Conservation (phyloP, 306 rosid species). For the Cercis canadensis region DNA sequence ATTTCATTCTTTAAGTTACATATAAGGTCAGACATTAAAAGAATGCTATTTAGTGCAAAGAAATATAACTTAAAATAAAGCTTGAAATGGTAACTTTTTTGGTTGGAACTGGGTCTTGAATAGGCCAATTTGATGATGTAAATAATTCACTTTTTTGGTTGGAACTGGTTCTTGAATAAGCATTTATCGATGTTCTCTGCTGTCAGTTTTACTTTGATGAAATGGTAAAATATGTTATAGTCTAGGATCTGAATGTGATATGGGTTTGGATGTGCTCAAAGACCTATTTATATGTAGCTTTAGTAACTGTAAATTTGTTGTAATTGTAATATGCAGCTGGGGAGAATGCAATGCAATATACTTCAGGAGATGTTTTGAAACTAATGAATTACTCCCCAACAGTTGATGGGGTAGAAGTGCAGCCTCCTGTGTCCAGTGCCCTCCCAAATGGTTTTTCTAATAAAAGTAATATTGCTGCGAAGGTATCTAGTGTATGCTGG, state of each 20-base stretch:
- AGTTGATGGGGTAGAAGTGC: constrained; percentile 61
- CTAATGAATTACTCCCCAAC: constrained; percentile 64
- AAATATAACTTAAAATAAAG: too few relatives aligned
- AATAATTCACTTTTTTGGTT: too few relatives aligned
- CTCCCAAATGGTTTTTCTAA: constrained; percentile 51
- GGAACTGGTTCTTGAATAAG: too few relatives aligned
- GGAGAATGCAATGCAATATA: constrained; percentile 72
- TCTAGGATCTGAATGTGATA: constrained; percentile 28
- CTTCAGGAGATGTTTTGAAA: constrained; percentile 74
- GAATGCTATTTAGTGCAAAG: too few relatives aligned
- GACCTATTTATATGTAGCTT: constrained; percentile 12
- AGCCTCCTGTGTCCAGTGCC: constrained; percentile 49
- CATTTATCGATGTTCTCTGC: too few relatives aligned
- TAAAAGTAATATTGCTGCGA: constrained; percentile 48
- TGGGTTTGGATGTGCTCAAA: constrained; percentile 27
- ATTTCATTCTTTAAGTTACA: too few relatives aligned
- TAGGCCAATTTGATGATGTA: too few relatives aligned
- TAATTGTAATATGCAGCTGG: constrained; percentile 56
- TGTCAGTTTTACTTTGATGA: constrained; percentile 28
- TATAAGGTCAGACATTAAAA: too few relatives aligned
- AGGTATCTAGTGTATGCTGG: constrained; percentile 47
- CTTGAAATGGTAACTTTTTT: too few relatives aligned
- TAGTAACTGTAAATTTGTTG: constrained; percentile 12
- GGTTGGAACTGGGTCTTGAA: too few relatives aligned
- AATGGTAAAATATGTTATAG: constrained; percentile 29